Conservation (phyloP, 176 grass and related monocot genomes). For the Canna indica region DNA sequence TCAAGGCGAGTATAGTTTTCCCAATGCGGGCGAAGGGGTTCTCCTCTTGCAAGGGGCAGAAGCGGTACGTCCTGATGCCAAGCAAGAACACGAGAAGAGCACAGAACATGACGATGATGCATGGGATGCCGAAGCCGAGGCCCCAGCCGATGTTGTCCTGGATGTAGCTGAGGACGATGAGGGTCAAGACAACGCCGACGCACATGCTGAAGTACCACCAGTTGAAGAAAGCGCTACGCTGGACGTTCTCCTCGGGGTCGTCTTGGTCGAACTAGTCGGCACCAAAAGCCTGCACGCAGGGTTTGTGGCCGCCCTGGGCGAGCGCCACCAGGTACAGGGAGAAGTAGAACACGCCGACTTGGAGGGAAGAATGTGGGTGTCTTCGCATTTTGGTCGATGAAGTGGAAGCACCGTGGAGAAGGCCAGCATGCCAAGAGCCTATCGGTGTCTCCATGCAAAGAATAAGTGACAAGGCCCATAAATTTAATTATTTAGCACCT, state of each 20-base stretch:
- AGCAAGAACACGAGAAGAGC: conserved; percentile 33
- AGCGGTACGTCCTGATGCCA: conserved; percentile 36
- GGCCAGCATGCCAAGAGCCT: neutral
- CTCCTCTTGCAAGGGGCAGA: conserved; percentile 1
- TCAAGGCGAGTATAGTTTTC: conserved; percentile 16
- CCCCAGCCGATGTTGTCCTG: conserved; percentile 51
- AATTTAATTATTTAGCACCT: no score
- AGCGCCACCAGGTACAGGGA: conserved; percentile 46
- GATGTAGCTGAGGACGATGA: conserved; percentile 29
- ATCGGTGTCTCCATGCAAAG: no score
- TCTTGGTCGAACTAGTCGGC: conserved; percentile 54
- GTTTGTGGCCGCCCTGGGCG: conserved; percentile 36
- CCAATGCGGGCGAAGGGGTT: conserved; percentile 14
- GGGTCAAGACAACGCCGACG: conserved; percentile 14
- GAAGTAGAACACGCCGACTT: conserved; percentile 35
- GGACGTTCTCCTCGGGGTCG: conserved; percentile 24
- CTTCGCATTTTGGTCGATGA: neutral
- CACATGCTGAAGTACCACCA: conserved; percentile 48
- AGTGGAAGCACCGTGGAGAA: neutral
- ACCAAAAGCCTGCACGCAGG: conserved; percentile 40
- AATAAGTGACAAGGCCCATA: no score
- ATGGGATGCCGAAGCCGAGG: conserved; percentile 35
- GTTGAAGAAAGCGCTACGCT: conserved; percentile 55
- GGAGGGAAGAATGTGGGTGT: neutral
- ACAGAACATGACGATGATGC: conserved; percentile 23